phyloP scores from a whole-genome alignment of 805 yeast genomes.

The Pichia nanzhaoensis region DNA sequence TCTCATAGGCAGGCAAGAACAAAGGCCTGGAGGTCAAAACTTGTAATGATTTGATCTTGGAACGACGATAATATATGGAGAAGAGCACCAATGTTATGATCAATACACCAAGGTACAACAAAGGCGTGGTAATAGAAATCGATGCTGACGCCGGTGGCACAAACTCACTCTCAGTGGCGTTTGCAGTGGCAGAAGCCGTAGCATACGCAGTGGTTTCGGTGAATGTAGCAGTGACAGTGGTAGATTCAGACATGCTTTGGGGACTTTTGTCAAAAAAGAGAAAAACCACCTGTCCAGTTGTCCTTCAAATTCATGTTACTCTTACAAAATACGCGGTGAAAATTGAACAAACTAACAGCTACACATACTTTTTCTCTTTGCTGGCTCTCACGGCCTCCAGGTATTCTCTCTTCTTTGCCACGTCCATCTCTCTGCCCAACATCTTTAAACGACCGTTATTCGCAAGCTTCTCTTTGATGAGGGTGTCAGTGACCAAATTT shows the following conservation, averaged over 20 bases:
- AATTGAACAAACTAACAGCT: neutral
- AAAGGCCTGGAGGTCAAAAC: constrained; percentile 11
- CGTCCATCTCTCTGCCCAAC: constrained; percentile 39
- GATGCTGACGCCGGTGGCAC: constrained; percentile 14
- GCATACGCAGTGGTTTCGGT: constrained; percentile 2
- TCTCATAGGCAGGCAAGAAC: constrained; percentile 9
- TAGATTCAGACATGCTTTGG: neutral
- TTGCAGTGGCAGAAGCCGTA: constrained; percentile 4
- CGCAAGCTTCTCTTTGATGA: constrained; percentile 26
- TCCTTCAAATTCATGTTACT: too few species aligned
- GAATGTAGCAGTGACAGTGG: neutral
- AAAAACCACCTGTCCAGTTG: neutral
- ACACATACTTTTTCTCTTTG: constrained; percentile 8
- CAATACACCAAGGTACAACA: constrained; percentile 66
- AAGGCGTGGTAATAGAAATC: constrained; percentile 62
- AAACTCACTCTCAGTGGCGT: constrained; percentile 5
- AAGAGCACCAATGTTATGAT: constrained; percentile 61
- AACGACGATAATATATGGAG: constrained; percentile 54
- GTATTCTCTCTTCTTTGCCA: constrained; percentile 40
- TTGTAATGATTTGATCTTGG: constrained; percentile 9
- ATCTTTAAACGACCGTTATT: constrained; percentile 44
- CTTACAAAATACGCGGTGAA: too few species aligned
- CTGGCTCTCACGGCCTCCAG: constrained; percentile 9
- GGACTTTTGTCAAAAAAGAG: neutral
- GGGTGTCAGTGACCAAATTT: constrained; percentile 5